phyloP scores from a whole-genome alignment of 2,329 filamentous ascomycete genomes.

The Neophaeococcomyces aloes region DNA sequence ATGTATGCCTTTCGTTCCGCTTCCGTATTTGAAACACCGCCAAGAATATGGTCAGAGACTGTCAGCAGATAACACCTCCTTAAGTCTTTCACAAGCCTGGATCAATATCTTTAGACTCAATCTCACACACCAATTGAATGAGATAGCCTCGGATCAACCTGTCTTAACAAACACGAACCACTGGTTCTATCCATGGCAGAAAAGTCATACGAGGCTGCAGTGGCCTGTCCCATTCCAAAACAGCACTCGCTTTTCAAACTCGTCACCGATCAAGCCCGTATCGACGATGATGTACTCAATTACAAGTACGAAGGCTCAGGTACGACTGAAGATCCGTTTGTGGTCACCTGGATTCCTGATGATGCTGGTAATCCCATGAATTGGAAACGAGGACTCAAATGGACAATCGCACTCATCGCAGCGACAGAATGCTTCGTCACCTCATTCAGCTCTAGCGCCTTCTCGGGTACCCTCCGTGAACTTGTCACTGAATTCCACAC shows the following conservation, averaged over 20 bases:
- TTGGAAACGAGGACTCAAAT: conserved; percentile 50
- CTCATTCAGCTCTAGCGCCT: conserved; percentile 59
- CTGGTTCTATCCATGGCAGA: conserved; percentile 9
- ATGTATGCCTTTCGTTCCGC: no score
- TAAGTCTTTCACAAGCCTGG: no score
- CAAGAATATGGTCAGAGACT: no score
- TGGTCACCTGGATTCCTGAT: conserved; percentile 56
- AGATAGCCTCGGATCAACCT: no score
- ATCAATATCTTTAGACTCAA: no score
- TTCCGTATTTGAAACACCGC: no score
- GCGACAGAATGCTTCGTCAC: conserved; percentile 58
- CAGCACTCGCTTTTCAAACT: conserved; percentile 37
- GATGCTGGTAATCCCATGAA: conserved; percentile 59
- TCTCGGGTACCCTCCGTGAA: conserved; percentile 32
- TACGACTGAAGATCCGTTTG: conserved; percentile 55
- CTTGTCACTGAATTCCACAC: conserved; percentile 44
- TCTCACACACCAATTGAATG: no score
- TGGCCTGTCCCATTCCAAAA: conserved; percentile 8
- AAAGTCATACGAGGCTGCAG: conserved; percentile 7
- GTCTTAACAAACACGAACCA: not conserved
- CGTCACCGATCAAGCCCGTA: conserved; percentile 47
- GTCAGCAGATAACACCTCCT: no score
- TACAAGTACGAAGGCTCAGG: conserved; percentile 51
- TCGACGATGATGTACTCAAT: conserved; percentile 48
- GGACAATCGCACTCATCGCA: conserved; percentile 53